Percentiles rank a stretch among this genome's conserved stretches.
These are phyloP conservation scores for Beta lomatogona DNA, from an alignment of 179 eudicot genomes.

Conservation along the genomic window DNA sequence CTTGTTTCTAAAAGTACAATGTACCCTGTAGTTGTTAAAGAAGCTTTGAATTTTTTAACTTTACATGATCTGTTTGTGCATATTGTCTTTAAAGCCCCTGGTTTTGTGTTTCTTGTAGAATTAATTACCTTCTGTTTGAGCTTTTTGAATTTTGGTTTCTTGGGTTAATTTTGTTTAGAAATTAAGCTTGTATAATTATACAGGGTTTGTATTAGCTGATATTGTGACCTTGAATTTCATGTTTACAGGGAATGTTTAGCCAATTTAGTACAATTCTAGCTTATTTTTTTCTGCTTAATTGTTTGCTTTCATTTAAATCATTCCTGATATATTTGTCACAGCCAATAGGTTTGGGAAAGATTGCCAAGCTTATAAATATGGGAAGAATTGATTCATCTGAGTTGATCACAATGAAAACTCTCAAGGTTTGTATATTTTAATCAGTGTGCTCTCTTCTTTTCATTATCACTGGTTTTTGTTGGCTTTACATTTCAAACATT, in stretches of 20 bases:
- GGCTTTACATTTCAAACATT: conserved; percentile 6
- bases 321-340: conserved; percentile 37
- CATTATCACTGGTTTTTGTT: neutral
- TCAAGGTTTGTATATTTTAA: conserved; percentile 54
- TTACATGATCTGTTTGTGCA: neutral
- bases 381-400: conserved; percentile 95
- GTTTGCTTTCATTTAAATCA: neutral
- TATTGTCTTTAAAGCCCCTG: neutral
- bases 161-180: neutral
- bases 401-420: conserved; percentile 92
- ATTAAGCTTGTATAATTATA: neutral
- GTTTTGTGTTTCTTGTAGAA: neutral
- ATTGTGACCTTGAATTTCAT: neutral
- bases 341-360: conserved; percentile 97
- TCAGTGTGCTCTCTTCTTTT: neutral
- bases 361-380: conserved; percentile 84
- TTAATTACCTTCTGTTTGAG: neutral
- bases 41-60: neutral
- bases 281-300: neutral
- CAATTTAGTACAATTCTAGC: neutral
- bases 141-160: neutral
- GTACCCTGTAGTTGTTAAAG: neutral
- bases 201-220: neutral
- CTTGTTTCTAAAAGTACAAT: neutral
- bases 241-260: neutral